Evolutionary conservation across 2,329 filamentous ascomycete species (phyloP).

Genomic region (Hypomyces perniciosus): DNA sequence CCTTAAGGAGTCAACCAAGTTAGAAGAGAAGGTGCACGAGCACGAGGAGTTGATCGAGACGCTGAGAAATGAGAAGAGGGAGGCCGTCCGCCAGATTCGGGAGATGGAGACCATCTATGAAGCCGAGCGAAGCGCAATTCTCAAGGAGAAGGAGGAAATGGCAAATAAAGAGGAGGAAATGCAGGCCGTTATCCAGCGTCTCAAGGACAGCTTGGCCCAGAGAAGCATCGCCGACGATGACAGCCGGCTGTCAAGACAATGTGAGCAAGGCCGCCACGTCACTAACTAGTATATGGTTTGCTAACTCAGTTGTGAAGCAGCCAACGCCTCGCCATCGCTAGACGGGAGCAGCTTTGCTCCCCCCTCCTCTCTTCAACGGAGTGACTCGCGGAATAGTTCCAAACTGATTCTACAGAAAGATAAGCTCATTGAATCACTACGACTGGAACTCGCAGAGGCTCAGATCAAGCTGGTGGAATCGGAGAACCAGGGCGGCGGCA

Average conservation of each 20-base stretch:
- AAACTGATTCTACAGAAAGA: conserved; percentile 92
- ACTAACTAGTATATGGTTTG: background rate
- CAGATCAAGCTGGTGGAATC: conserved; percentile 94
- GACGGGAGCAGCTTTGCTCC: conserved; percentile 80
- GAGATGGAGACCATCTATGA: conserved; percentile 94
- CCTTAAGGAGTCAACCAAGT: conserved; percentile 70
- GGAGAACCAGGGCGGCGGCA: conserved; percentile 85
- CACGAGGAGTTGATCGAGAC: conserved; percentile 76
- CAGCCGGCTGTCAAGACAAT: conserved; percentile 50
- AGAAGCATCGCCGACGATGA: conserved; percentile 55
- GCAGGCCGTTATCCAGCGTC: conserved; percentile 79
- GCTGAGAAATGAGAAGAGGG: conserved; percentile 78
- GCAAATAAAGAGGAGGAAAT: conserved; percentile 81
- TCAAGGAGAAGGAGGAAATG: conserved; percentile 89
- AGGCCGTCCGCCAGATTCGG: conserved; percentile 73
- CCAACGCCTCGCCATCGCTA: conserved; percentile 59
- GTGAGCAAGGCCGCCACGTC: conserved; percentile 38
- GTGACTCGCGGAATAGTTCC: conserved; percentile 83
- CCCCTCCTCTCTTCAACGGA: conserved; percentile 74
- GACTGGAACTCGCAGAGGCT: conserved; percentile 86
- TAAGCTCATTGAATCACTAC: conserved; percentile 86
- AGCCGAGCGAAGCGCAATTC: conserved; percentile 76
- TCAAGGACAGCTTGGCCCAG: conserved; percentile 84
- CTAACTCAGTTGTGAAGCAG: conserved; percentile 25
- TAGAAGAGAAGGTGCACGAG: conserved; percentile 86